Percentiles rank a stretch among this genome's conserved stretches.
These are phyloP conservation scores for Dioscorea dumetorum DNA, from an alignment of 106 monocot species.

Conservation along the genomic window DNA sequence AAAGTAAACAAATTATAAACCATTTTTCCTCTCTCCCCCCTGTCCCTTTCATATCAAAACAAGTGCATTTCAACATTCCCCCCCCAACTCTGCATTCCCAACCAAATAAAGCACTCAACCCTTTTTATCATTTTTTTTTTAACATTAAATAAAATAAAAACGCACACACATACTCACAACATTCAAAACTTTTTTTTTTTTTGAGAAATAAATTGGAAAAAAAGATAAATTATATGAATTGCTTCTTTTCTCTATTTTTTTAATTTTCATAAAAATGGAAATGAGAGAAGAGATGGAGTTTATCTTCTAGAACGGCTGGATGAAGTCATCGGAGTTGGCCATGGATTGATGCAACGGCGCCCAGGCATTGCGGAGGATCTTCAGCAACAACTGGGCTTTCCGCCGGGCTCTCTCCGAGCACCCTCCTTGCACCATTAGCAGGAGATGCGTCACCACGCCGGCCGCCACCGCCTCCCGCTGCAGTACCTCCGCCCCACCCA, in stretches of 20 bases:
- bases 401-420: conserved; percentile 83
- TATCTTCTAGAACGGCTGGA: conserved; percentile 21
- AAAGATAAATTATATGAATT: too few species aligned
- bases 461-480: conserved; percentile 66
- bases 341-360: conserved; percentile 16
- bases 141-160: background rate
- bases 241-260: background rate
- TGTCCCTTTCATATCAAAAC: too few species aligned
- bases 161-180: too few species aligned
- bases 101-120: background rate
- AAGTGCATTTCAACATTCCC: too few species aligned
- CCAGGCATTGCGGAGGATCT: conserved; percentile 61
- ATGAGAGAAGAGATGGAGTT: background rate
- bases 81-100: too few species aligned
- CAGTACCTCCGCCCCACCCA: conserved; percentile 29
- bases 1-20: too few species aligned
- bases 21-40: too few species aligned
- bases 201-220: background rate
- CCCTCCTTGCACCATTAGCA: conserved; percentile 92
- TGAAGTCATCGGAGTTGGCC: conserved; percentile 51
- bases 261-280: background rate
- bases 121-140: background rate
- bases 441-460: conserved; percentile 64
- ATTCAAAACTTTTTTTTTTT: background rate
- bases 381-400: conserved; percentile 90